Base-by-base conservation (phyloP, 2,329 filamentous ascomycete genomes). In the Ceratocystis diversiconidia region DNA sequence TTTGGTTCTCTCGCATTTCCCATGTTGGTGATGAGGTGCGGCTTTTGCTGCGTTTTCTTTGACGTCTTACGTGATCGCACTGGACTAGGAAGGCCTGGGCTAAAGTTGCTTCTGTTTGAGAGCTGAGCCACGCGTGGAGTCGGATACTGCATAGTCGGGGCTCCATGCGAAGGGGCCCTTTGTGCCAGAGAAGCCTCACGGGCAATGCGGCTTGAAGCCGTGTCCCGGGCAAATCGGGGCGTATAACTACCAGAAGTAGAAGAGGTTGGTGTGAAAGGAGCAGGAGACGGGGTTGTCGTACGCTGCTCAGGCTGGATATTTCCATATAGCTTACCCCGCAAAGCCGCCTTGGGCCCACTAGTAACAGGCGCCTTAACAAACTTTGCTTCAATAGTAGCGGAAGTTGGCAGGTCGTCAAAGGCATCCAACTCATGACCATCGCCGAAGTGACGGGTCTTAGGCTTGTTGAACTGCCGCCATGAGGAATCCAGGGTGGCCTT, bases 331-430 rank as follows among this genome's bases (percentile, higher is more conserved):
- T 80, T 84, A 71, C 79, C 84, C 65, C 84, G 79, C 43, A 83
- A 72, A 50, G 78, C 76, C 44, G 83, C 81, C 74, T 87, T 90
- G 30, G 87, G 84, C 57, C 87, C 85, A 64, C 83, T 82, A 60
- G 82, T 84, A 48, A 87, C 79, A 2, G 94, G 92, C 70, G 88
- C 85, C 74, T 92, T 95, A 68, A 91, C 80, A 72, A 85, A 99
- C 71, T 85, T 88, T 68, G 85, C 90, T 75, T 99, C 94, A 15
- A 85, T 82, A 68, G 87, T 84, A 12, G 82, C 85, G 17, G 92
- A 96, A 0, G 92, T 97, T 1, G 92, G 92, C 65, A 99, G 78
- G 75, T 99, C 94, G 73, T 99, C 94, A 73, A 99, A 97, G 1
- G 83, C 85, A 70, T 97, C 92, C 43, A 99, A 80, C 75, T 99